Base-by-base conservation (phyloP, 208 protist genomes). In the Trypanosoma avium region DNA sequence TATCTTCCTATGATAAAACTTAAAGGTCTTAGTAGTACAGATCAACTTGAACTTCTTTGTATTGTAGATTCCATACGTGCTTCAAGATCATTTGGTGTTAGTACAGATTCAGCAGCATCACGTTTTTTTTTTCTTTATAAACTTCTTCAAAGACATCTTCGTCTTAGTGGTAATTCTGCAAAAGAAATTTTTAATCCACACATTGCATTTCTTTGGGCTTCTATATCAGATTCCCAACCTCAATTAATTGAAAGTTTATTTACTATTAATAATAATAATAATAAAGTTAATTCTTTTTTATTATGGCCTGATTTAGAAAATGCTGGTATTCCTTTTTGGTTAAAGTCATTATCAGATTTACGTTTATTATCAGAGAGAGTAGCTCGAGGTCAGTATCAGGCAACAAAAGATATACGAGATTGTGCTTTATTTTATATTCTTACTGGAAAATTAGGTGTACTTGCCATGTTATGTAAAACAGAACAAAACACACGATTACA, bases 391-490 rank as follows among this genome's bases (percentile, higher is more conserved):
- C 75, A 86, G 64, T 98, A 92, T 65, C 77, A 87, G 22, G 52
- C 73, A 48, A 95, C 64, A 15, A 78, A 83, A 21, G 80, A 95
- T 48, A 68, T 97, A 26, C 67, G 77, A 0, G 77, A 84, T 3
- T 86, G 79, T 36, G 93, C 96, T n/a, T 70, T 97, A 3, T 90
- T 94, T 84, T 98, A 97, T 75, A 73, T 82, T 57, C 67, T 93
- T 17, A 75, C 97, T 21, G 68, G 85, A 12, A 95, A 93, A 66
- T 75, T 88, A 24, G 70, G 76, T 49, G 84, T 90, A 2, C 85
- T 98, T n/a, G 73, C 88, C 15, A 87, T 85, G 40, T 77, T 98
- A 45, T 97, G 92, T 75, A 96, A 96, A 75, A 57, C 79, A n/a
- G 79, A 88, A 65, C 77, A 80, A 49, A 93, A 97, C 46, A 17